phyloP scores from a whole-genome alignment of 2,329 filamentous ascomycete genomes.

The Whalleya microplaca region DNA sequence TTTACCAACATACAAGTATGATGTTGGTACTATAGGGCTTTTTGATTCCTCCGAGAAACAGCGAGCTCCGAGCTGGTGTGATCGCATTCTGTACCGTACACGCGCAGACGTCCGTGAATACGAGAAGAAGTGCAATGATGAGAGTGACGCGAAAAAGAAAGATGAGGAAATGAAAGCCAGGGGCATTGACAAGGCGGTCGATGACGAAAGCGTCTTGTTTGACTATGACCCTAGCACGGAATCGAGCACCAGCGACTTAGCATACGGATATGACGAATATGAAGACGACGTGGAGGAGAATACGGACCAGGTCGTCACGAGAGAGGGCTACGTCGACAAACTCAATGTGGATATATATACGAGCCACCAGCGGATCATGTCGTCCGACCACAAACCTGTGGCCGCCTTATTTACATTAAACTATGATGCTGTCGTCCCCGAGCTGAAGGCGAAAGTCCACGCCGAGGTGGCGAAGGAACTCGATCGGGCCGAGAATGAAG shows the following conservation, averaged over 20 bases:
- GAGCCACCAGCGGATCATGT: conserved; percentile 86
- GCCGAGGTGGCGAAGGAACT: conserved; percentile 86
- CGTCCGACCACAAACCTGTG: conserved; percentile 94
- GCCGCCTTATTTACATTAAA: conserved; percentile 80
- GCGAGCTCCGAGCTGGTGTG: conserved; percentile 93
- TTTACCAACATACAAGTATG: conserved; percentile 96
- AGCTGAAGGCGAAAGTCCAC: conserved; percentile 81
- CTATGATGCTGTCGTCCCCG: conserved; percentile 84
- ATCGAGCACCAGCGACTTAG: conserved; percentile 45
- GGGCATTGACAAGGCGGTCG: conserved; percentile 72
- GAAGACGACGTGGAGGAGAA: conserved; percentile 50
- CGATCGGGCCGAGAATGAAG: conserved; percentile 90
- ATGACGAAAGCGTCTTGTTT: conserved; percentile 84
- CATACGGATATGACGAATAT: conserved; percentile 65
- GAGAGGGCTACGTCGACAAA: conserved; percentile 59
- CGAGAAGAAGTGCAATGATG: conserved; percentile 63
- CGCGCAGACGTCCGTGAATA: conserved; percentile 70
- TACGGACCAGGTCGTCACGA: conserved; percentile 56
- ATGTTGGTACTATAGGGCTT: conserved; percentile 86
- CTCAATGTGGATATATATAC: conserved; percentile 71
- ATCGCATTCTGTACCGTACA: conserved; percentile 87
- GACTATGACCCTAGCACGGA: conserved; percentile 88
- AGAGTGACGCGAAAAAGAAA: conserved; percentile 67
- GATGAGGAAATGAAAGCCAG: conserved; percentile 85
- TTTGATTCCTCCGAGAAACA: conserved; percentile 97